Evolutionary conservation across 1,139 yeast species (phyloP).

Genomic region (Geotrichum phurueaensis): DNA sequence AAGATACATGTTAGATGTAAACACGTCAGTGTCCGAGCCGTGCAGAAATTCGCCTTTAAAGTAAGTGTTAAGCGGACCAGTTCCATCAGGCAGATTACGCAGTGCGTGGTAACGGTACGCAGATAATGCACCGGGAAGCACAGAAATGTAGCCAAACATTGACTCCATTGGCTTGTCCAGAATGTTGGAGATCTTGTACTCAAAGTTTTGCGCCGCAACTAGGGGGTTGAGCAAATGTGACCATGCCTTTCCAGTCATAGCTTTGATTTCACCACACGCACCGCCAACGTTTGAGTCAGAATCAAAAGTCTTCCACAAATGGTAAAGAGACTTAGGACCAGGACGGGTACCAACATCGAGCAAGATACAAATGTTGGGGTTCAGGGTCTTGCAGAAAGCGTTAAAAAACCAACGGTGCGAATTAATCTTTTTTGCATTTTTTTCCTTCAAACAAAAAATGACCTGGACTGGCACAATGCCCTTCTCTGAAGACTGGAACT

Average conservation of each 20-base stretch:
- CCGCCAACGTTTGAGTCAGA: slow-evolving; percentile 95
- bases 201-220: slow-evolving; percentile 95
- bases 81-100: slow-evolving; percentile 78
- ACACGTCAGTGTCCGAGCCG: slow-evolving; percentile 63
- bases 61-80: slow-evolving; percentile 84
- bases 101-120: slow-evolving; percentile 91
- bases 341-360: slow-evolving; percentile 96
- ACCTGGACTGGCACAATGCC: slow-evolving; percentile 90
- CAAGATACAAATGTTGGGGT: slow-evolving; percentile 78
- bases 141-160: slow-evolving; percentile 86
- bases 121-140: slow-evolving; percentile 91
- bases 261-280: slow-evolving; percentile 94
- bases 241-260: slow-evolving; percentile 88
- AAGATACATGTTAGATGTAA: slow-evolving; percentile 92
- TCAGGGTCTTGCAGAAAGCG: slow-evolving; percentile 78
- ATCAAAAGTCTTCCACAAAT: slow-evolving; percentile 95
- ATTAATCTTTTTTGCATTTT: slow-evolving; percentile 84
- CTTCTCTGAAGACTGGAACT: slow-evolving; percentile 73
- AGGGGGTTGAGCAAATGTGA: slow-evolving; percentile 75
- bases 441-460: slow-evolving; percentile 81
- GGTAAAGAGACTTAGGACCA: slow-evolving; percentile 75
- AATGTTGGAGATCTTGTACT: slow-evolving; percentile 92
- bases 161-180: slow-evolving; percentile 93
- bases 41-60: slow-evolving; percentile 79
- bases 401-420: slow-evolving; percentile 96